phyloP scores from a whole-genome alignment of 2,329 filamentous ascomycete genomes.

The Coniochaeta pulveracea region DNA sequence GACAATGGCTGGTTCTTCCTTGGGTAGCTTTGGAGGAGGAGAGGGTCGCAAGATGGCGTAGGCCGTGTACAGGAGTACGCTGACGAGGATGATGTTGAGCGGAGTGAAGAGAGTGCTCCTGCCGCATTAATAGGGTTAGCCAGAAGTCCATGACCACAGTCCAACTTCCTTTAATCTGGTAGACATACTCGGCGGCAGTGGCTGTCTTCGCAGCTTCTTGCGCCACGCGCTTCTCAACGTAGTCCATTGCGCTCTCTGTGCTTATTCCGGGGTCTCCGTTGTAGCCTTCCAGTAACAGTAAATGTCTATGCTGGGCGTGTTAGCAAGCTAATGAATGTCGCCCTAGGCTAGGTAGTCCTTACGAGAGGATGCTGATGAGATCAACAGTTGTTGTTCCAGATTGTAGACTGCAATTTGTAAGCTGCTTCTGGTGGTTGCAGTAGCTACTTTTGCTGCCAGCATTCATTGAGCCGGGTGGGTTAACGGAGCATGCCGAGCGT shows the following conservation, averaged over 20 bases:
- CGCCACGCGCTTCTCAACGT: constrained; percentile 43
- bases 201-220: constrained; percentile 37
- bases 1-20: constrained; percentile 44
- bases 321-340: too few relatives aligned
- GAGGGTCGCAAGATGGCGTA: constrained; percentile 43
- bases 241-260: constrained; percentile 47
- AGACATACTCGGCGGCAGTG: constrained; percentile 18
- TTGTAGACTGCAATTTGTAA: too few relatives aligned
- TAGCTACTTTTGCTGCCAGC: too few relatives aligned
- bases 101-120: constrained; percentile 40
- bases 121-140: constrained; percentile 7
- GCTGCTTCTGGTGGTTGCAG: too few relatives aligned
- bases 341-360: too few relatives aligned
- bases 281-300: too few relatives aligned
- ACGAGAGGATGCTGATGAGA: too few relatives aligned
- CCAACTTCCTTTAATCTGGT: constrained; percentile 1
- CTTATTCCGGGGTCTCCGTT: too few relatives aligned
- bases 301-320: too few relatives aligned
- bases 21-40: constrained; percentile 33
- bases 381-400: too few relatives aligned
- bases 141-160: neutral
- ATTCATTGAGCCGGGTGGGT: too few relatives aligned
- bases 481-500: too few relatives aligned
- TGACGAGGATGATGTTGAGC: constrained; percentile 49
- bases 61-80: constrained; percentile 43